A percentile compares a stretch with the other conserved stretches of the same genome.
Evolutionary conservation across 1,139 yeast genomes (phyloP).

Genomic region (Lodderomyces pseudojiufengensis): DNA sequence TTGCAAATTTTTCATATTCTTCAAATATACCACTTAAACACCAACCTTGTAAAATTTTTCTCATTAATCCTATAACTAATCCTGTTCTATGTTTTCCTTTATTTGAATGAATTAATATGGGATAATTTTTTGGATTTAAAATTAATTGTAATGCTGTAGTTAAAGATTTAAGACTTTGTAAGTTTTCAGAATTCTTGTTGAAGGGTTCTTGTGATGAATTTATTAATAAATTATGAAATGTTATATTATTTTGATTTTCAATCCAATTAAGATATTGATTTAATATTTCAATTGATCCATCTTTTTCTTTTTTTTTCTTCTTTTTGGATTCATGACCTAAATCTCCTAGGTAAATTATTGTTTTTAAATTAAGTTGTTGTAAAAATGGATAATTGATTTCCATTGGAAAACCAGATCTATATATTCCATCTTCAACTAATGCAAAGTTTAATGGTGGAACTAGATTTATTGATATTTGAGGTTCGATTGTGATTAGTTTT

Average conservation of each 20-base stretch:
- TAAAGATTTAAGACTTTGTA: conserved; percentile 46
- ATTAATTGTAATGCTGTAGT: conserved; percentile 60
- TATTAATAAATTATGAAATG: conserved; percentile 60
- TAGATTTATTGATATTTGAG: conserved; percentile 11
- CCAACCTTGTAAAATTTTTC: conserved; percentile 90
- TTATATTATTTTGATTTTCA: conserved; percentile 44
- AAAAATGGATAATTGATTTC: conserved; percentile 78
- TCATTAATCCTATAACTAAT: conserved; percentile 80
- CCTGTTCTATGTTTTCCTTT: conserved; percentile 96
- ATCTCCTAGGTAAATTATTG: conserved; percentile 85
- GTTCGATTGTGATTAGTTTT: not conserved
- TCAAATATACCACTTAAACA: conserved; percentile 88
- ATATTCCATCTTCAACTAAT: conserved; percentile 80
- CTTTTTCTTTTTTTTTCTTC: conserved; percentile 33
- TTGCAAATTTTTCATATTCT: conserved; percentile 88
- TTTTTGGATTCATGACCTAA: conserved; percentile 32
- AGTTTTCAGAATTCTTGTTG: conserved; percentile 44
- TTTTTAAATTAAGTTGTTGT: conserved; percentile 63
- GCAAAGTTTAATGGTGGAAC: conserved; percentile 94
- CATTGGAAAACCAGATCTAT: conserved; percentile 92
- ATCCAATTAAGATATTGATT: conserved; percentile 64
- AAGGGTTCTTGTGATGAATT: conserved; percentile 76
- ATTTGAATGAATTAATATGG: conserved; percentile 84
- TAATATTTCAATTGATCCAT: conserved; percentile 38
- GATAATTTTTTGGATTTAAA: conserved; percentile 70